Conservation (phyloP, 139 green algal genomes). For the Ettlia oleoabundans region DNA sequence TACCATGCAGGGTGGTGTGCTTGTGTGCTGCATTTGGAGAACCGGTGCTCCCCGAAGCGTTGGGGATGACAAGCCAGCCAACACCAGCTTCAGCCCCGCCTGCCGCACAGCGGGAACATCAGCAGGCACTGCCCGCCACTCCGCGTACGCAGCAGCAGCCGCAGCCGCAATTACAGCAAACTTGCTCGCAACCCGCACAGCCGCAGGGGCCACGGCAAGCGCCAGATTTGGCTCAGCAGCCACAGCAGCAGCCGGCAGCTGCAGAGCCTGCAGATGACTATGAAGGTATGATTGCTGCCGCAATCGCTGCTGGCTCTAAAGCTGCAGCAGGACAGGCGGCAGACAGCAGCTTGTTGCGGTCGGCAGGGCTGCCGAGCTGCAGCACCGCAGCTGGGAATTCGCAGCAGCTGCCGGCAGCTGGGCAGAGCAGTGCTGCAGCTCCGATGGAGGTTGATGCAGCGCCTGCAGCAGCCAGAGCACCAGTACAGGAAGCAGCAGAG, state of each 20-base stretch:
- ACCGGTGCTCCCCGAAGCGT: constrained; percentile 12
- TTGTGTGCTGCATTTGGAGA: neutral
- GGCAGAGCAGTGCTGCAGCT: neutral
- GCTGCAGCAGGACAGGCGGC: neutral
- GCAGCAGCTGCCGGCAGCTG: neutral
- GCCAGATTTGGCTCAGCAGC: neutral
- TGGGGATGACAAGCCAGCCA: constrained; percentile 23
- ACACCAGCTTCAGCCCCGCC: neutral
- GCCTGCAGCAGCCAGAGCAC: neutral
- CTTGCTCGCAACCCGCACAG: neutral
- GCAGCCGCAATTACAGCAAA: neutral
- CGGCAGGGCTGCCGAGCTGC: neutral
- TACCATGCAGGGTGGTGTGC: constrained; percentile 7
- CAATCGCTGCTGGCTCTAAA: neutral
- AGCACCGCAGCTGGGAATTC: neutral
- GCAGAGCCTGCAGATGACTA: neutral
- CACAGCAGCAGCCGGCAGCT: neutral
- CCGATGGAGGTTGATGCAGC: neutral
- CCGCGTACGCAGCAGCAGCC: neutral
- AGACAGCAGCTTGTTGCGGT: neutral
- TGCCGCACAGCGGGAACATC: neutral
- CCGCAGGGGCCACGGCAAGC: neutral
- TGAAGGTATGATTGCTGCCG: constrained; percentile 7
- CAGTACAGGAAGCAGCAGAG: neutral
- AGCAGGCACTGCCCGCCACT: neutral